Percentiles rank a stretch among this genome's conserved stretches.
These are phyloP conservation scores for Colletotrichum siamense DNA, from an alignment of 2,329 filamentous ascomycete genomes.

Conservation along the genomic window DNA sequence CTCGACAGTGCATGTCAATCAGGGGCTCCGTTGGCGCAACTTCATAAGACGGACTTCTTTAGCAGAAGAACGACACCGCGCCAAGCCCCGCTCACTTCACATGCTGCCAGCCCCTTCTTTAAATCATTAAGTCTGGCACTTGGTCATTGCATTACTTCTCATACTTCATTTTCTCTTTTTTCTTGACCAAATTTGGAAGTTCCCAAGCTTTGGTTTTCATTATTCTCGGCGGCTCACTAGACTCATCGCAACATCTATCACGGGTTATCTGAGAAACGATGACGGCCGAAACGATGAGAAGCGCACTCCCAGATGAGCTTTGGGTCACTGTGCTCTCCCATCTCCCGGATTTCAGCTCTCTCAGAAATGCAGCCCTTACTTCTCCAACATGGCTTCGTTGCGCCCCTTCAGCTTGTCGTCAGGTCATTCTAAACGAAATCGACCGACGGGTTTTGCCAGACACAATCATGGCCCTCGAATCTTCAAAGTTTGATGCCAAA, in stretches of 20 bases:
- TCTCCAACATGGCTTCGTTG: conserved; percentile 1
- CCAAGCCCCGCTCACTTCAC: neutral
- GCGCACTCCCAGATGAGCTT: conserved; percentile 1
- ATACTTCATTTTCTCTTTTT: neutral
- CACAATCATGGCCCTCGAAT: neutral
- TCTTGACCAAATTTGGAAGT: neutral
- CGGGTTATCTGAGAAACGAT: neutral
- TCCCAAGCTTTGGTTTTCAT: neutral
- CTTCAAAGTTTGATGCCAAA: neutral
- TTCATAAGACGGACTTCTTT: neutral
- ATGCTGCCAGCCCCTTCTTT: neutral
- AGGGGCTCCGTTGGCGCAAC: neutral
- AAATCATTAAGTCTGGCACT: neutral
- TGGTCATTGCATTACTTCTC: neutral
- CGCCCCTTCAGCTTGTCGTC: conserved; percentile 12
- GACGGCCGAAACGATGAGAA: neutral
- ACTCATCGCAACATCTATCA: neutral
- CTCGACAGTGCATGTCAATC: neutral
- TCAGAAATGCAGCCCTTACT: conserved; percentile 6
- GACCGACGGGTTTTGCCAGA: neutral
- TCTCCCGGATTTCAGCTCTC: neutral
- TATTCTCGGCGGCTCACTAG: neutral
- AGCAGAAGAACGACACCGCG: neutral
- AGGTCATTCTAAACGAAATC: conserved; percentile 14
- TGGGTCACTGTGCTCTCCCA: conserved; percentile 8